These are phyloP conservation scores for Phytophthora constricta DNA, from an alignment of 352 stramenopile species.

Conservation along the genomic window DNA sequence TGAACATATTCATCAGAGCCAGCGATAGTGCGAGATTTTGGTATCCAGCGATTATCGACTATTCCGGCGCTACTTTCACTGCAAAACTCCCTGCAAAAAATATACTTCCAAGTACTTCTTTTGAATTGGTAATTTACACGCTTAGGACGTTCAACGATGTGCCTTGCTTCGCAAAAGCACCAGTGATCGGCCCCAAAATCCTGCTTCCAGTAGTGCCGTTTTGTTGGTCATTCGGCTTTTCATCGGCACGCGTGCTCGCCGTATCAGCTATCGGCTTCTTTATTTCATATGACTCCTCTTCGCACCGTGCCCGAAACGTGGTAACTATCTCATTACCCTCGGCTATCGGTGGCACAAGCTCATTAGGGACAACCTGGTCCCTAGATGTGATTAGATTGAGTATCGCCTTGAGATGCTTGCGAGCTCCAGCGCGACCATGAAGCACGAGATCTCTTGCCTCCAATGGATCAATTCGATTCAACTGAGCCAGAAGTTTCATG, in stretches of 20 bases:
- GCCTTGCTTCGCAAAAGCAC: neutral
- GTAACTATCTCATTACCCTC: constrained; percentile 19
- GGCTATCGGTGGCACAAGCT: neutral
- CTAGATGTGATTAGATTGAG: constrained; percentile 25
- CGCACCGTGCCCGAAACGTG: constrained; percentile 2
- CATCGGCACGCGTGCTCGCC: neutral
- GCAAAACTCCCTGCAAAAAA: neutral
- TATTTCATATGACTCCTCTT: neutral
- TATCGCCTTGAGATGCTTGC: constrained; percentile 33
- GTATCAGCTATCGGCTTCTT: neutral
- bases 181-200: neutral
- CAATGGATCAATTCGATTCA: constrained; percentile 51
- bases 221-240: neutral
- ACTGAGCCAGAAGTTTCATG: constrained; percentile 59
- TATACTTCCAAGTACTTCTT: neutral
- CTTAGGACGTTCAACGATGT: neutral
- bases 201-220: neutral
- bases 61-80: too few relatives aligned
- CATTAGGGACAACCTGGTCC: neutral
- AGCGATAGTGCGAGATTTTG: too few relatives aligned
- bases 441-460: constrained; percentile 64
- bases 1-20: too few relatives aligned
- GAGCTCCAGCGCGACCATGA: constrained; percentile 38
- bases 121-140: neutral
- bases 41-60: too few relatives aligned